phyloP scores from a whole-genome alignment of 164 flowering plant species.

The Tinospora cordifolia region DNA sequence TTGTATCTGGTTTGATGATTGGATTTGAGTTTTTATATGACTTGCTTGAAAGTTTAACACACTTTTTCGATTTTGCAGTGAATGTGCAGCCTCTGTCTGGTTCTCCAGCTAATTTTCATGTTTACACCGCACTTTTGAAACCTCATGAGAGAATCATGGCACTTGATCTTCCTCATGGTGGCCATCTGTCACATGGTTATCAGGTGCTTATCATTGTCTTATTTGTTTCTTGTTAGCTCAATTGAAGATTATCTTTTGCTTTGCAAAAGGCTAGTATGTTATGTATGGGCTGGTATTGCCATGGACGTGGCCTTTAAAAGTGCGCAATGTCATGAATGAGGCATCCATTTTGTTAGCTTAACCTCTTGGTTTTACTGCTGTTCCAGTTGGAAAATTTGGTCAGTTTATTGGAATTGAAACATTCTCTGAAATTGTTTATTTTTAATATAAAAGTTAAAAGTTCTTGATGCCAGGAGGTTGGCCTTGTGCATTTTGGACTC shows the following conservation, averaged over 20 bases:
- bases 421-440: too few species aligned
- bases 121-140: slow-evolving; percentile 85
- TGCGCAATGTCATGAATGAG: too few species aligned
- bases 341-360: too few species aligned
- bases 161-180: slow-evolving; percentile 95
- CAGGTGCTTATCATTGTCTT: slow-evolving; percentile 23
- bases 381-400: too few species aligned
- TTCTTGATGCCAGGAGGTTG: too few species aligned
- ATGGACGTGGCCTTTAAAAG: background rate
- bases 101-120: slow-evolving; percentile 94
- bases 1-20: too few species aligned
- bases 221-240: background rate
- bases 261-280: background rate
- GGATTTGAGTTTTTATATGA: too few species aligned
- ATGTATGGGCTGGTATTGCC: background rate
- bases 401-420: too few species aligned
- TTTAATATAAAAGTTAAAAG: too few species aligned
- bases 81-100: slow-evolving; percentile 96
- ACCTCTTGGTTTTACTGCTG: too few species aligned
- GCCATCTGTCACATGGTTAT: slow-evolving; percentile 81
- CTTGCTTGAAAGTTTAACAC: background rate
- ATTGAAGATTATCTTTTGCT: background rate
- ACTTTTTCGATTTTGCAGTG: slow-evolving; percentile 49
- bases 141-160: slow-evolving; percentile 99
- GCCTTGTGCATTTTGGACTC: too few species aligned